Conservation (phyloP, 495 filamentous ascomycete species). For the Xylaria bambusicola region DNA sequence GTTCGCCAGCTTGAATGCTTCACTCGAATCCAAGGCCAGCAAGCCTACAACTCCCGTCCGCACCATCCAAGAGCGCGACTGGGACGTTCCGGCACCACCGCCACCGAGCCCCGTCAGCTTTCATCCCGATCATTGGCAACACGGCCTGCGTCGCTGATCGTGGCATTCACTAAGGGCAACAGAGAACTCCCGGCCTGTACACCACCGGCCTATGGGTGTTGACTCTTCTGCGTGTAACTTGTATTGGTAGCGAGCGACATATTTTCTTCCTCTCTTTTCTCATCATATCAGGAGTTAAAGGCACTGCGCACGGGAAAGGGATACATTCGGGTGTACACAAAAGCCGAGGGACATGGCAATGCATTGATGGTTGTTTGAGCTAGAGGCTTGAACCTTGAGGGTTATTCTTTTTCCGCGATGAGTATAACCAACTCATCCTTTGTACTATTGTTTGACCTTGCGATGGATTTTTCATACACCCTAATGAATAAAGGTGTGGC, state of each 20-base stretch:
- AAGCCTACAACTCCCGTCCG: constrained; percentile 42
- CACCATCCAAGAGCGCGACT: constrained; percentile 51
- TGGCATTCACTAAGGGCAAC: neutral
- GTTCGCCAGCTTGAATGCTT: constrained; percentile 49
- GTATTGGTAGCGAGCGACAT: constrained; percentile 29
- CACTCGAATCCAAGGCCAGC: constrained; percentile 40
- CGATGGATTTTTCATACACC: constrained; percentile 3
- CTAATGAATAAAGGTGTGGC: constrained; percentile 3
- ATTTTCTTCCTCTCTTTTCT: constrained; percentile 21
- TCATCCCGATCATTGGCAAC: constrained; percentile 47
- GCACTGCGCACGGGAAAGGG: constrained; percentile 28
- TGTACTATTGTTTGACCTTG: constrained; percentile 23
- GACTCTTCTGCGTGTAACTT: constrained; percentile 24
- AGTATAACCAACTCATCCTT: constrained; percentile 21
- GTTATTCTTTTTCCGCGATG: constrained; percentile 19
- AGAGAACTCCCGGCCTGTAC: neutral
- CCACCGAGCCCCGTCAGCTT: constrained; percentile 53
- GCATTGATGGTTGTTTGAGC: constrained; percentile 23
- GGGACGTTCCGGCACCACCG: constrained; percentile 51
- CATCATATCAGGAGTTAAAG: constrained; percentile 29
- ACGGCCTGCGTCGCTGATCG: constrained; percentile 26
- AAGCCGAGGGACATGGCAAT: constrained; percentile 27
- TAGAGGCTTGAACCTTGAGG: constrained; percentile 14
- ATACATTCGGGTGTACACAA: constrained; percentile 36
- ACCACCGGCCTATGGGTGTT: neutral